These are phyloP conservation scores for Arabidopsis suecica DNA, from an alignment of 345 rosid species.

Conservation along the genomic window DNA sequence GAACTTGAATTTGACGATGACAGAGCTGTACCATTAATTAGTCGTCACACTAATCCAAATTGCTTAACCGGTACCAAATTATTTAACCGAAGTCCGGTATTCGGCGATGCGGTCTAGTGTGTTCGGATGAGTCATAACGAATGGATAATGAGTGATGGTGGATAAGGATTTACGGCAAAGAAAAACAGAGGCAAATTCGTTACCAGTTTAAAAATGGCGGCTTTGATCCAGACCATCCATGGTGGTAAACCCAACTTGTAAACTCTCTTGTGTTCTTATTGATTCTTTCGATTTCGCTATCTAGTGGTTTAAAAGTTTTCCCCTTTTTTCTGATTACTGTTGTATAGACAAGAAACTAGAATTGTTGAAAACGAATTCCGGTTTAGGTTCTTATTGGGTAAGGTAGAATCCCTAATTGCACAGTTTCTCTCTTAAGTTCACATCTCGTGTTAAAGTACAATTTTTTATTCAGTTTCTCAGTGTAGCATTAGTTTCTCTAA, in stretches of 20 bases:
- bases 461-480: constrained; percentile 9
- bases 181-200: constrained; percentile 20
- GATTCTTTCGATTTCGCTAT: constrained; percentile 17
- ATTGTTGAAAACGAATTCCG: not conserved
- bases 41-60: too few relatives aligned
- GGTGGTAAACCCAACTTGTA: constrained; percentile 10
- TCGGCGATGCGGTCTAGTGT: not conserved
- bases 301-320: not conserved
- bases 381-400: not conserved
- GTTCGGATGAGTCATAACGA: constrained; percentile 16
- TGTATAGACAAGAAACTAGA: not conserved
- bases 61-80: constrained; percentile 19
- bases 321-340: not conserved
- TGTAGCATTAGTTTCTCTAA: constrained; percentile 9
- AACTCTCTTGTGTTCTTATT: not conserved
- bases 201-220: constrained; percentile 19
- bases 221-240: constrained; percentile 29
- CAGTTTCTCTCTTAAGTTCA: not conserved
- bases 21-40: too few relatives aligned
- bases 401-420: not conserved
- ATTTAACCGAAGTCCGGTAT: constrained; percentile 26
- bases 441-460: not conserved
- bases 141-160: constrained; percentile 3
- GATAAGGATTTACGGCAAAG: not conserved
- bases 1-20: too few relatives aligned